Conservation (phyloP, 192 early-diverging fungal genomes). For the Coemansia sp. region DNA sequence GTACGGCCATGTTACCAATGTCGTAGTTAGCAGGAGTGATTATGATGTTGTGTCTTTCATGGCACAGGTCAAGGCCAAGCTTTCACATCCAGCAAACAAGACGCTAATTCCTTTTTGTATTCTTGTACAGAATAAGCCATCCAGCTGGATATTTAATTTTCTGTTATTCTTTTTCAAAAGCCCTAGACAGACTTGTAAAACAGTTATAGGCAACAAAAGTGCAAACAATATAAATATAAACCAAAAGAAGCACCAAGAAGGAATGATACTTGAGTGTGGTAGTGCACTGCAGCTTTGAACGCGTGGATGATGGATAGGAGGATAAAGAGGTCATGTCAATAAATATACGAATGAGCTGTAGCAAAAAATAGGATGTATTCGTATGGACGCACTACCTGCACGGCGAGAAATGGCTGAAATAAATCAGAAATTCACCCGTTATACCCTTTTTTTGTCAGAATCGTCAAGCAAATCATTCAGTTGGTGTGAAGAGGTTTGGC, state of each 20-base stretch:
- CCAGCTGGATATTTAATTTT: background rate
- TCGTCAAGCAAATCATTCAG: background rate
- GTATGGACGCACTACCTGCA: slow-evolving; percentile 3
- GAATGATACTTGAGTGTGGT: background rate
- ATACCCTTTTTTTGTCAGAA: background rate
- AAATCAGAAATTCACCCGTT: too few species aligned
- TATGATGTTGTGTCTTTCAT: background rate
- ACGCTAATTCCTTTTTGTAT: background rate
- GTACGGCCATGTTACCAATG: slow-evolving; percentile 3
- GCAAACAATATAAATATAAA: background rate
- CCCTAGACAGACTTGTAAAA: background rate
- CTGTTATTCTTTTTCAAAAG: background rate
- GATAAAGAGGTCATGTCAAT: background rate
- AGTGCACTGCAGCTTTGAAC: slow-evolving; percentile 1
- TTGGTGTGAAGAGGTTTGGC: background rate
- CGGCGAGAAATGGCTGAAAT: background rate
- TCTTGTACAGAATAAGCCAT: background rate
- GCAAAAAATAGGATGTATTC: background rate
- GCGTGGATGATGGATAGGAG: background rate
- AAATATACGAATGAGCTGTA: background rate
- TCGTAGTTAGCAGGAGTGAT: background rate
- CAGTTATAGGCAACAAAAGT: background rate
- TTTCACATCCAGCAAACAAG: background rate
- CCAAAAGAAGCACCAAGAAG: background rate
- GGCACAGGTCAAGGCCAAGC: background rate